These are phyloP conservation scores for Cunninghamia lanceolata DNA, from an alignment of 75 land plant species.

Conservation along the genomic window DNA sequence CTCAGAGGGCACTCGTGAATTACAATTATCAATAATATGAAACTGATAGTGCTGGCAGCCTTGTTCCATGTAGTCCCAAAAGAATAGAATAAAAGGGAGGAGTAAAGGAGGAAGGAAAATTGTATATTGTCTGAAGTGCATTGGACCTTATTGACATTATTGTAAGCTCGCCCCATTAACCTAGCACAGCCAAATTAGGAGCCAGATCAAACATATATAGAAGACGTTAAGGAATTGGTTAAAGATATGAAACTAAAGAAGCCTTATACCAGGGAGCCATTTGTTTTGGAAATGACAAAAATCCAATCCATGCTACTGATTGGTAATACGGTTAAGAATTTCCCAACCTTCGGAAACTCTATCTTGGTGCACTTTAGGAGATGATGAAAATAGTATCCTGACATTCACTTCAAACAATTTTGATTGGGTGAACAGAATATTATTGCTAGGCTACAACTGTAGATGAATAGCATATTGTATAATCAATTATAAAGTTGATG, in stretches of 20 bases:
- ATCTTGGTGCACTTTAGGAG: too few relatives aligned
- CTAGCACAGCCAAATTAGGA: background rate
- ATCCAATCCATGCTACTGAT: background rate
- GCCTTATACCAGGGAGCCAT: background rate
- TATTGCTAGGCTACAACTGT: background rate
- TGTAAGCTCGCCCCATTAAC: background rate
- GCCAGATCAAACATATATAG: background rate
- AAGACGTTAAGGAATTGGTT: background rate
- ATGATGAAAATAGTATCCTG: background rate
- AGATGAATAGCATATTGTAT: background rate
- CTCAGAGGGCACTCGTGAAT: background rate
- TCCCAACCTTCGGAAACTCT: background rate
- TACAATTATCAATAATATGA: background rate
- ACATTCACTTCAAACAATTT: background rate
- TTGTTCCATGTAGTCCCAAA: background rate
- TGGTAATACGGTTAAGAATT: background rate
- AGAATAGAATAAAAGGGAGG: background rate
- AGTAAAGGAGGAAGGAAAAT: background rate
- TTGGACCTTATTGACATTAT: background rate
- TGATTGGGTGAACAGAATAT: background rate
- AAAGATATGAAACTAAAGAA: background rate
- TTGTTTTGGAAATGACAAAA: background rate
- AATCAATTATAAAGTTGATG: too few relatives aligned
- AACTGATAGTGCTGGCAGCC: background rate
- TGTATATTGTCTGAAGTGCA: background rate